phyloP scores from a whole-genome alignment of 495 filamentous ascomycete genomes.

The Friedmanniomyces endolithicus region DNA sequence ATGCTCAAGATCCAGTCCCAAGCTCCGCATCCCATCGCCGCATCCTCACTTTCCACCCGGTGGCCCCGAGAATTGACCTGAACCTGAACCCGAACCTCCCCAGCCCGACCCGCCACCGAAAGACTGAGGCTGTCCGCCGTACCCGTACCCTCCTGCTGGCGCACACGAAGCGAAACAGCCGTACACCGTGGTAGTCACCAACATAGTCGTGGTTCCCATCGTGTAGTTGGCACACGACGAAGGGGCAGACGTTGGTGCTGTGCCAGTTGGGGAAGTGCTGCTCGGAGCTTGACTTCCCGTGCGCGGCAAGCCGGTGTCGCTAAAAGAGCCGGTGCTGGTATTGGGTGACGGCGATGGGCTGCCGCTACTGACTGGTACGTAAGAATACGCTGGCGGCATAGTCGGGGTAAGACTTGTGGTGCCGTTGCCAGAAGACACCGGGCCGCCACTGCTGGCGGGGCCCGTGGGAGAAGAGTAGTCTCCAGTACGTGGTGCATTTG shows the following conservation, averaged over 20 bases:
- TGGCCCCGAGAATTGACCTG: not conserved
- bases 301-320: not conserved
- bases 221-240: not conserved
- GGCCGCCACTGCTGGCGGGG: not conserved
- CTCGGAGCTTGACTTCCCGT: not conserved
- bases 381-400: not conserved
- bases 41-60: not conserved
- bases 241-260: not conserved
- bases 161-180: slow-evolving; percentile 5
- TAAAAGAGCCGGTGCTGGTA: not conserved
- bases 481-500: not conserved
- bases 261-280: not conserved
- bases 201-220: slow-evolving; percentile 8
- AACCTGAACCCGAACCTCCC: not conserved
- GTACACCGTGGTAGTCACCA: not conserved
- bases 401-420: not conserved
- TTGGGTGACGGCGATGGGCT: not conserved
- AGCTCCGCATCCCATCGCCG: not conserved
- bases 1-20: not conserved
- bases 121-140: not conserved
- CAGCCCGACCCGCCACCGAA: not conserved
- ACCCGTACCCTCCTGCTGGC: not conserved
- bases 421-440: not conserved
- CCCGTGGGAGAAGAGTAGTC: not conserved
- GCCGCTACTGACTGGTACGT: not conserved